Evolutionary conservation across 495 filamentous ascomycete species (phyloP).

Genomic region (Podospora pseudopauciseta): DNA sequence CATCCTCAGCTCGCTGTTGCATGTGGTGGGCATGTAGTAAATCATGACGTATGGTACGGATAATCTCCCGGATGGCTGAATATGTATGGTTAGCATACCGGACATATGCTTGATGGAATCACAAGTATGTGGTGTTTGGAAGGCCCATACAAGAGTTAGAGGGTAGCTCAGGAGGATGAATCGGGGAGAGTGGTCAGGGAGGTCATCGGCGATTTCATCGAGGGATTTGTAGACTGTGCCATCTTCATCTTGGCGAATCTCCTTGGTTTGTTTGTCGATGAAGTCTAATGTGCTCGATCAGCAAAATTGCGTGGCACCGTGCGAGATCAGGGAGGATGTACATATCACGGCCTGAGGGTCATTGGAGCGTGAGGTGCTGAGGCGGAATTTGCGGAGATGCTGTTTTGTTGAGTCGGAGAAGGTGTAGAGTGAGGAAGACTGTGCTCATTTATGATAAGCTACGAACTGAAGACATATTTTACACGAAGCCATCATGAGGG

Average conservation of each 20-base stretch:
- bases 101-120: not conserved
- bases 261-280: conserved; percentile 82
- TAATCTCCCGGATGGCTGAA: conserved; percentile 44
- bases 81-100: not conserved
- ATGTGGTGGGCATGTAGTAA: conserved; percentile 87
- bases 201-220: conserved; percentile 74
- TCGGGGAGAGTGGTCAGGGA: conserved; percentile 87
- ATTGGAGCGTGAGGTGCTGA: conserved; percentile 83
- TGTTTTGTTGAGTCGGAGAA: conserved; percentile 86
- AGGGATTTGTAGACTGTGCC: conserved; percentile 71
- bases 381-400: conserved; percentile 85
- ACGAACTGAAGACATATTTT: not conserved
- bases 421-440: conserved; percentile 77
- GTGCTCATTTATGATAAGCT: not conserved
- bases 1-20: conserved; percentile 81
- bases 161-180: conserved; percentile 91
- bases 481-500: not conserved
- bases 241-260: conserved; percentile 76
- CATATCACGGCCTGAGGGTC: conserved; percentile 89
- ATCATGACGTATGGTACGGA: conserved; percentile 81
- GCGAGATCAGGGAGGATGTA: conserved; percentile 44
- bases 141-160: conserved; percentile 63
- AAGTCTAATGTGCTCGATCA: conserved; percentile 48
- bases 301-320: conserved; percentile 15
- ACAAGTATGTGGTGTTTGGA: not conserved